Evolutionary conservation across 2,329 filamentous ascomycete genomes (phyloP).

Genomic region (Paraphoma sp.): DNA sequence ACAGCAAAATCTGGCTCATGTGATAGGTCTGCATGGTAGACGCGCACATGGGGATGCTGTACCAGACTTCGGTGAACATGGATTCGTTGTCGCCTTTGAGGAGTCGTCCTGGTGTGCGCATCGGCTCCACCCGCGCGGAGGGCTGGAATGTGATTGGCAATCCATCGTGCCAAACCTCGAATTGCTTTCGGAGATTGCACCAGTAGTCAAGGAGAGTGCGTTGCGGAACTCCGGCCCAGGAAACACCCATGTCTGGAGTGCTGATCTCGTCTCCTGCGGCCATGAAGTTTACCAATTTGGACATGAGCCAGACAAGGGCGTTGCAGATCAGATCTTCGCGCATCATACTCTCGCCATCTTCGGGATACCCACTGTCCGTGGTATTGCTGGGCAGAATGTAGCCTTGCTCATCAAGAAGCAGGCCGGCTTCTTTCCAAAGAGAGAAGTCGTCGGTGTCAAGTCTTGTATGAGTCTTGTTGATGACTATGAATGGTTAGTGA

Average conservation of each 20-base stretch:
- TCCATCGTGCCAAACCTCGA: conserved; percentile 65
- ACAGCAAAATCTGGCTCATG: conserved; percentile 67
- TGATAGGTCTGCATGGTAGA: conserved; percentile 71
- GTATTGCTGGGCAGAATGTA: conserved; percentile 57
- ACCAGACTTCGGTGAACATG: conserved; percentile 66
- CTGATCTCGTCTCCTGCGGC: conserved; percentile 61
- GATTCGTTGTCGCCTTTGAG: conserved; percentile 38
- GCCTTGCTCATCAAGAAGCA: conserved; percentile 63
- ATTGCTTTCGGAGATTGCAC: conserved; percentile 62
- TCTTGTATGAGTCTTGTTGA: conserved; percentile 67
- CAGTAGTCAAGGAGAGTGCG: conserved; percentile 60
- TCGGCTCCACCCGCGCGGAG: conserved; percentile 57
- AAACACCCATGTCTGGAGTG: conserved; percentile 43
- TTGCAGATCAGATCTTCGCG: conserved; percentile 70
- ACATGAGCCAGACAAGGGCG: conserved; percentile 69
- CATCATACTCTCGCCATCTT: conserved; percentile 58
- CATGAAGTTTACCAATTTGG: conserved; percentile 71
- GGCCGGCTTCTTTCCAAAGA: conserved; percentile 69
- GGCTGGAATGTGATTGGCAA: conserved; percentile 66
- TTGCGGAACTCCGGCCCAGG: conserved; percentile 56
- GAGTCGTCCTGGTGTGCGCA: conserved; percentile 29
- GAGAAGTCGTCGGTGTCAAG: conserved; percentile 67
- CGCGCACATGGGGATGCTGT: conserved; percentile 67
- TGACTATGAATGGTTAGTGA: conserved; percentile 47
- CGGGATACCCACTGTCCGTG: conserved; percentile 47